phyloP scores from a whole-genome alignment of 495 filamentous ascomycete species.

The Xylaria nigripes region DNA sequence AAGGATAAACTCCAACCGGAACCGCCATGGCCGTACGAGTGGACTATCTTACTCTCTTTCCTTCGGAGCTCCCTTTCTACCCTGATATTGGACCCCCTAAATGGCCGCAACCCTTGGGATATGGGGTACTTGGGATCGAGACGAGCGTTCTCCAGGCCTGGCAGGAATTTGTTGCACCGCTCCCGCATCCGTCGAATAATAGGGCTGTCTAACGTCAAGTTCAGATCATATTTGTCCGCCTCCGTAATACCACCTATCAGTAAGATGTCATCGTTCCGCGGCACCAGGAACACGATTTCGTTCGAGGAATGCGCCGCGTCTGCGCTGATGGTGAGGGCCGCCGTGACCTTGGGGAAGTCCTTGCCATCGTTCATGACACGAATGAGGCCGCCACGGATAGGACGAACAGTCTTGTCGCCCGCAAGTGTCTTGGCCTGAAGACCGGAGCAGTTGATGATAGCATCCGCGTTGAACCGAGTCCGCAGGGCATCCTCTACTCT shows the following conservation, averaged over 20 bases:
- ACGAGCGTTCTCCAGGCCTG: constrained; percentile 35
- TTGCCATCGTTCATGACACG: constrained; percentile 45
- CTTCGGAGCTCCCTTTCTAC: constrained; percentile 37
- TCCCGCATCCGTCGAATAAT: constrained; percentile 37
- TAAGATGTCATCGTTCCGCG: constrained; percentile 43
- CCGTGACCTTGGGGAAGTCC: constrained; percentile 38
- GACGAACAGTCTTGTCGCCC: constrained; percentile 32
- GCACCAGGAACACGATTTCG: constrained; percentile 44
- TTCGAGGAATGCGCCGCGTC: constrained; percentile 27
- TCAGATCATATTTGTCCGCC: constrained; percentile 30
- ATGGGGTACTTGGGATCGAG: constrained; percentile 39
- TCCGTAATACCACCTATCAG: constrained; percentile 39
- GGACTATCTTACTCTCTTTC: constrained; percentile 32
- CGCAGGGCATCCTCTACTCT: constrained; percentile 33
- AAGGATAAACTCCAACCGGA: constrained; percentile 41
- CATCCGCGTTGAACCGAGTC: constrained; percentile 31
- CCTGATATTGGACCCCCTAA: constrained; percentile 34
- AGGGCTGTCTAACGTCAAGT: constrained; percentile 35
- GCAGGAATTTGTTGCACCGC: constrained; percentile 39
- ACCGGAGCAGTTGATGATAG: constrained; percentile 43
- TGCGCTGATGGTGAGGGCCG: constrained; percentile 35
- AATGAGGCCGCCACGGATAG: constrained; percentile 41
- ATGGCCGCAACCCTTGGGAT: constrained; percentile 39
- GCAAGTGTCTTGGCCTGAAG: constrained; percentile 31
- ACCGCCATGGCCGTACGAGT: constrained; percentile 44